Evolutionary conservation across 495 filamentous ascomycete species (phyloP).

Genomic region (Massariosphaeria phaeospora): DNA sequence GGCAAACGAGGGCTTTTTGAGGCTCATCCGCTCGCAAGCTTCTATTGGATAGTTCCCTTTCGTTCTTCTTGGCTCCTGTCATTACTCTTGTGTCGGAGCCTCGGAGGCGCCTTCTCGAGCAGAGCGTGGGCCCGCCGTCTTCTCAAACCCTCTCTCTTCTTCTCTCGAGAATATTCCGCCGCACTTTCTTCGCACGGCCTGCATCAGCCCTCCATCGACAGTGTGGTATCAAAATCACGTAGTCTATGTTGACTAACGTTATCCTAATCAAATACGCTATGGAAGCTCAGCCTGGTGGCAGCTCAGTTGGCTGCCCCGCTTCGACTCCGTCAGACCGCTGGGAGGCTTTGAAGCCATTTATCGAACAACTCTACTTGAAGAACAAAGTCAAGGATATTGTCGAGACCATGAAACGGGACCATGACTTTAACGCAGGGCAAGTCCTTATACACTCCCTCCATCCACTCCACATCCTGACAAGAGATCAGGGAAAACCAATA

Average conservation of each 20-base stretch:
- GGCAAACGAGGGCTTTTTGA: too few species aligned
- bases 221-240: too few species aligned
- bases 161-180: too few species aligned
- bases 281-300: background rate
- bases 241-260: too few species aligned
- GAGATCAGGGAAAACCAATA: conserved; percentile 41
- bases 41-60: conserved; percentile 13
- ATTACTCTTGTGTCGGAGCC: background rate
- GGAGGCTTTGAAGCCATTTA: conserved; percentile 40
- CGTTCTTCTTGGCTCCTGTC: conserved; percentile 3
- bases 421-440: conserved; percentile 42
- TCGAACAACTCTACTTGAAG: conserved; percentile 39
- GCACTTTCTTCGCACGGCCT: too few species aligned
- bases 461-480: background rate
- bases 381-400: conserved; percentile 34
- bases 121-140: background rate
- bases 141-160: background rate
- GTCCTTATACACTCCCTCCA: conserved; percentile 14
- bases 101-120: background rate
- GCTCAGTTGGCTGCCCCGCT: background rate
- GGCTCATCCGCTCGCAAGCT: background rate
- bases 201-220: too few species aligned
- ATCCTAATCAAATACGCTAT: background rate
- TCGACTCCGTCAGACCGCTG: conserved; percentile 38
- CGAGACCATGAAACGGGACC: conserved; percentile 34